phyloP scores from a whole-genome alignment of 2,329 filamentous ascomycete species.

The Colletotrichum sp. region DNA sequence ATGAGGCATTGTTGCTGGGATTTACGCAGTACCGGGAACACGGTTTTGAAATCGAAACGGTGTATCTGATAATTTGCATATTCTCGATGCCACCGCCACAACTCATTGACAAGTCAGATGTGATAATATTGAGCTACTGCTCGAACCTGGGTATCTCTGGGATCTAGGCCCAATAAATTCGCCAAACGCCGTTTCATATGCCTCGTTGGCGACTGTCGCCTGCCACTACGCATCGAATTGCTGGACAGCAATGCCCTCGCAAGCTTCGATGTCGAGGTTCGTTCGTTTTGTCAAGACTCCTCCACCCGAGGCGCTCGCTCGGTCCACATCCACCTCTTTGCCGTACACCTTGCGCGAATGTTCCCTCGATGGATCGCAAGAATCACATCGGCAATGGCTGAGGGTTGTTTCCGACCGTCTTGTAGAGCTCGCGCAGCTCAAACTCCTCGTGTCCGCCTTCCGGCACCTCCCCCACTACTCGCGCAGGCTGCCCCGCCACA shows the following conservation, averaged over 20 bases:
- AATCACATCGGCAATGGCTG: slow-evolving; percentile 27
- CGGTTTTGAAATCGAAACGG: fast-evolving
- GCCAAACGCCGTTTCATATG: background rate
- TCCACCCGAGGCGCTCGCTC: no score
- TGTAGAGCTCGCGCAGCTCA: slow-evolving; percentile 69
- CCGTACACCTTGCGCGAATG: no score
- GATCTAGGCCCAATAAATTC: background rate
- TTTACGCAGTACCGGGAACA: no score
- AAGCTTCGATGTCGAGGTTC: no score
- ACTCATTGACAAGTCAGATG: background rate
- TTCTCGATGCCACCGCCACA: background rate
- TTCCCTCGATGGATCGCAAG: no score
- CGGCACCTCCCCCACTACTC: slow-evolving; percentile 81
- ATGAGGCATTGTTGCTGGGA: fast-evolving
- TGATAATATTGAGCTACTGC: background rate
- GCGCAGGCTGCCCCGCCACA: slow-evolving; percentile 82
- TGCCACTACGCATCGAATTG: no score
- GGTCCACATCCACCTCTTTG: background rate
- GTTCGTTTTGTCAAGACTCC: no score
- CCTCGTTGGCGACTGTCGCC: no score
- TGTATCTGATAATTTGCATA: fast-evolving
- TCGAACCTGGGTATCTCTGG: slow-evolving; percentile 11
- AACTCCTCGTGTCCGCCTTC: slow-evolving; percentile 72
- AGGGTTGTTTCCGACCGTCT: slow-evolving; percentile 65
- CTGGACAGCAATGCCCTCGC: no score